Evolutionary conservation across 495 filamentous ascomycete genomes (phyloP).

Genomic region (Staphylotrichum longicolle): DNA sequence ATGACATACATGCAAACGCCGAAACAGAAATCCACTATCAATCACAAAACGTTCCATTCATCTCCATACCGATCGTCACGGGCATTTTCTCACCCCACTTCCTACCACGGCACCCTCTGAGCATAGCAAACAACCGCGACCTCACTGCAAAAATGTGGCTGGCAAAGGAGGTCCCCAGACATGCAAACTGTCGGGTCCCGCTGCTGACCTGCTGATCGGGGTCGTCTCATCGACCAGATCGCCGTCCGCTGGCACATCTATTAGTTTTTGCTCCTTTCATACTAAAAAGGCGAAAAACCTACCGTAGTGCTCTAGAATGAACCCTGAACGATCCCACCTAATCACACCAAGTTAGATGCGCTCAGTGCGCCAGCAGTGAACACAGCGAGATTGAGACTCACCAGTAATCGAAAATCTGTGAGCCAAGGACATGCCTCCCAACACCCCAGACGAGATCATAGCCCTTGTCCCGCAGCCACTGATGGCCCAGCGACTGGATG

Average conservation of each 20-base stretch:
- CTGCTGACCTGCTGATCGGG: not conserved
- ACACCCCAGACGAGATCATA: constrained; percentile 67
- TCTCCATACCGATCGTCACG: no score
- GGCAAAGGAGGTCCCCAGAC: constrained; percentile 7
- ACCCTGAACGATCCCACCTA: constrained; percentile 4
- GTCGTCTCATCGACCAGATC: constrained; percentile 6
- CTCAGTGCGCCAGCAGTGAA: not conserved
- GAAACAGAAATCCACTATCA: no score
- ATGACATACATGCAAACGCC: no score
- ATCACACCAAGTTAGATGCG: not conserved
- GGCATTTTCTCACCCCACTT: no score
- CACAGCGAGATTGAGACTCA: not conserved
- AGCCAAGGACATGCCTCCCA: constrained; percentile 61
- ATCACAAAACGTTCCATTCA: no score
- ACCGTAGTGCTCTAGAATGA: constrained; percentile 8
- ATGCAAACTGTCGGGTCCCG: constrained; percentile 1
- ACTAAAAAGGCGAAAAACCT: not conserved
- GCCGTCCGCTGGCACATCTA: not conserved
- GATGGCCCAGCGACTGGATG: constrained; percentile 64
- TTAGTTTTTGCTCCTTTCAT: not conserved
- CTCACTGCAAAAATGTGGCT: constrained; percentile 4
- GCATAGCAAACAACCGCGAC: no score
- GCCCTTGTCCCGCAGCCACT: constrained; percentile 59
- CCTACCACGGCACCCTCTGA: no score
- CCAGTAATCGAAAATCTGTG: constrained; percentile 67